Evolutionary conservation across 176 grass and related monocot genomes (phyloP).

Genomic region (Aegilops bicornis): DNA sequence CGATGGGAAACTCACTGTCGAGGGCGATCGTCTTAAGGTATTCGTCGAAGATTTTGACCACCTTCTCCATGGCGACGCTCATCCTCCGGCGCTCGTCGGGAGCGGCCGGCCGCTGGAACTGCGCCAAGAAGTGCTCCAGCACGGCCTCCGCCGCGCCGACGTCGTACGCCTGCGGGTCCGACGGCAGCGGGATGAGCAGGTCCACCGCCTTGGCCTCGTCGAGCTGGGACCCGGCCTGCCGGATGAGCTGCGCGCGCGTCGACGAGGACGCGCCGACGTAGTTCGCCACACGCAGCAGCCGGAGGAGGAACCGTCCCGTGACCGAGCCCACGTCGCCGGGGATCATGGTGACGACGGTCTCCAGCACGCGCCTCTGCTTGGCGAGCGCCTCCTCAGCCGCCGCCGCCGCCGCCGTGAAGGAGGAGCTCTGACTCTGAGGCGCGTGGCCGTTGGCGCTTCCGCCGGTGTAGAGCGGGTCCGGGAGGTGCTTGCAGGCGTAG

Average conservation of each 20-base stretch:
- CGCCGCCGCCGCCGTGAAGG: constrained; percentile 14
- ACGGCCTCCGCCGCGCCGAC: constrained; percentile 70
- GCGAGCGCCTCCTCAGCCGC: constrained; percentile 42
- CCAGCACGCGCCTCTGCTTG: constrained; percentile 70
- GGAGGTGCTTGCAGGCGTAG: constrained; percentile 83
- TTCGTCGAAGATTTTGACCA: constrained; percentile 59
- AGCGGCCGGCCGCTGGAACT: constrained; percentile 42
- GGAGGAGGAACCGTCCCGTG: constrained; percentile 71
- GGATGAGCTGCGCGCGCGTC: constrained; percentile 77
- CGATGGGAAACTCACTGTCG: constrained; percentile 45
- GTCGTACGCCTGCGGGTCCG: constrained; percentile 51
- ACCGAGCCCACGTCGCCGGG: constrained; percentile 58
- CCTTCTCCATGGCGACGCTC: constrained; percentile 56
- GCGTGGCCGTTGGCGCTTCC: constrained; percentile 12
- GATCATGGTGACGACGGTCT: constrained; percentile 86
- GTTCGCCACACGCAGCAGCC: constrained; percentile 75
- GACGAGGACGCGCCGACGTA: constrained; percentile 66
- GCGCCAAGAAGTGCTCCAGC: constrained; percentile 63
- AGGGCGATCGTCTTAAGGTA: constrained; percentile 64
- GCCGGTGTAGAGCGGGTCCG: constrained; percentile 38
- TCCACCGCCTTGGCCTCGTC: constrained; percentile 61
- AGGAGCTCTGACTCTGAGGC: constrained; percentile 37
- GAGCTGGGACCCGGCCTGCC: constrained; percentile 63
- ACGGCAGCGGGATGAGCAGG: constrained; percentile 66
- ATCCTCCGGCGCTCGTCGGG: constrained; percentile 47